Evolutionary conservation across 202 grass and related monocot genomes (phyloP).

Genomic region (Dendrocalamus latiflorus): DNA sequence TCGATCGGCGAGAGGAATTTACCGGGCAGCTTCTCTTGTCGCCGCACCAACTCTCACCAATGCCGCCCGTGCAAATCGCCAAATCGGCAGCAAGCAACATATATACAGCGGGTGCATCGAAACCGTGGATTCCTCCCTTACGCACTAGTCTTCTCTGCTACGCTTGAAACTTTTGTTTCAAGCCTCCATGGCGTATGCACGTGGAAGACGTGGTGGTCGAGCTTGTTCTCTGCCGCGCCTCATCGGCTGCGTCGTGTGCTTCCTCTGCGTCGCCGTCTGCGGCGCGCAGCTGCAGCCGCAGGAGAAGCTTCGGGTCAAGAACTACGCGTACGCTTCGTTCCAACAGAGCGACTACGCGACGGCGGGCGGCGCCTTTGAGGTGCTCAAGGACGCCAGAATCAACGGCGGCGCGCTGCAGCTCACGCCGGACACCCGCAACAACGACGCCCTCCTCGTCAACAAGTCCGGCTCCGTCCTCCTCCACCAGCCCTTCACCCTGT

Average conservation of each 20-base stretch:
- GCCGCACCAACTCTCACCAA: constrained; percentile 2
- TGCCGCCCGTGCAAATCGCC: background rate
- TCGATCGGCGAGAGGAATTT: background rate
- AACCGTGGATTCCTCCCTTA: background rate
- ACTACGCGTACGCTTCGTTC: background rate
- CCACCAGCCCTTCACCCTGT: constrained; percentile 20
- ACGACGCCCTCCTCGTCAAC: background rate
- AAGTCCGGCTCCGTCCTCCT: constrained; percentile 52
- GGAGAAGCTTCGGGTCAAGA: background rate
- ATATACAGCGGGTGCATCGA: background rate
- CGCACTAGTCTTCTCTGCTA: no score
- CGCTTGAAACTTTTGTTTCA: no score
- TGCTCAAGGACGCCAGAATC: constrained; percentile 1
- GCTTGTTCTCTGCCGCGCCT: background rate
- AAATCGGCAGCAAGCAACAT: background rate
- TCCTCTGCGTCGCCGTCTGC: background rate
- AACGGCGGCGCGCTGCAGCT: constrained; percentile 53
- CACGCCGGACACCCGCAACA: constrained; percentile 34
- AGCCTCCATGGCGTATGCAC: no score
- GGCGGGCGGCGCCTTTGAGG: background rate
- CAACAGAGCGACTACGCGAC: background rate
- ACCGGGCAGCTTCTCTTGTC: background rate
- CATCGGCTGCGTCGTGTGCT: no score
- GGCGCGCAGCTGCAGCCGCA: background rate
- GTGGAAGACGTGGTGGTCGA: no score